A percentile compares a stretch with the other conserved stretches of the same genome.
phyloP scores from a whole-genome alignment of 2,329 filamentous ascomycete genomes.

The Colletotrichum sp. region DNA sequence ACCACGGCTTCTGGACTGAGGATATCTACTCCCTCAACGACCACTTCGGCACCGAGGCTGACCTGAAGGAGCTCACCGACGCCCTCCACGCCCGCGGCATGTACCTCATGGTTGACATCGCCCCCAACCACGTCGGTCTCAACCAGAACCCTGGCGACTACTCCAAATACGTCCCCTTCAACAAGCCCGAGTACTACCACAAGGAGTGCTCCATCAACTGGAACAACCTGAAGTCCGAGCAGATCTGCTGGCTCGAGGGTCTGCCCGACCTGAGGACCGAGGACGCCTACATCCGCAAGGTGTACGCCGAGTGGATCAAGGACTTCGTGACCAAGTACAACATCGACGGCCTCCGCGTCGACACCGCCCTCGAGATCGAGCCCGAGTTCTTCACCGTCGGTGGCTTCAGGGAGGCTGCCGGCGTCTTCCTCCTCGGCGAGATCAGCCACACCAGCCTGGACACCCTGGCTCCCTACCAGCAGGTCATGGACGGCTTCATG shows the following conservation, averaged over 20 bases:
- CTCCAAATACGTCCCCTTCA: conserved; percentile 36
- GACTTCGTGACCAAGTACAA: conserved; percentile 63
- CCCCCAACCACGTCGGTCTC: conserved; percentile 54
- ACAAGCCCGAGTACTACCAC: conserved; percentile 65
- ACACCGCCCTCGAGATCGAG: conserved; percentile 66
- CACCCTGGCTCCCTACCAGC: conserved; percentile 57
- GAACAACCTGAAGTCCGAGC: conserved; percentile 49
- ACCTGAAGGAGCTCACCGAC: conserved; percentile 49
- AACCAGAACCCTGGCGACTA: conserved; percentile 25
- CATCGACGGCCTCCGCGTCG: conserved; percentile 68
- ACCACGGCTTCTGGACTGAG: conserved; percentile 46
- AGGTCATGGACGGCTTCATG: conserved; percentile 59
- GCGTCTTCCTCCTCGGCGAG: conserved; percentile 66
- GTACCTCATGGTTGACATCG: conserved; percentile 63
- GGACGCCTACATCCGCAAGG: conserved; percentile 46
- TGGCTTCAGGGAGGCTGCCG: conserved; percentile 55
- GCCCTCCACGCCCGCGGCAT: conserved; percentile 57
- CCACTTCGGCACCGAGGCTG: conserved; percentile 52
- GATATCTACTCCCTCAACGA: conserved; percentile 47
- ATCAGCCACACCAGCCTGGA: conserved; percentile 57
- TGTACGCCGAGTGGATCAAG: conserved; percentile 64
- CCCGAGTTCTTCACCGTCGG: conserved; percentile 56
- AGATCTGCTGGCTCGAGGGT: conserved; percentile 59
- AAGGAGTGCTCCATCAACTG: conserved; percentile 63
- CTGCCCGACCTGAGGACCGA: conserved; percentile 69